A percentile compares a stretch with the other conserved stretches of the same genome.
Conservation (phyloP, 2,329 filamentous ascomycete species). For the Cladosporium sp. region DNA sequence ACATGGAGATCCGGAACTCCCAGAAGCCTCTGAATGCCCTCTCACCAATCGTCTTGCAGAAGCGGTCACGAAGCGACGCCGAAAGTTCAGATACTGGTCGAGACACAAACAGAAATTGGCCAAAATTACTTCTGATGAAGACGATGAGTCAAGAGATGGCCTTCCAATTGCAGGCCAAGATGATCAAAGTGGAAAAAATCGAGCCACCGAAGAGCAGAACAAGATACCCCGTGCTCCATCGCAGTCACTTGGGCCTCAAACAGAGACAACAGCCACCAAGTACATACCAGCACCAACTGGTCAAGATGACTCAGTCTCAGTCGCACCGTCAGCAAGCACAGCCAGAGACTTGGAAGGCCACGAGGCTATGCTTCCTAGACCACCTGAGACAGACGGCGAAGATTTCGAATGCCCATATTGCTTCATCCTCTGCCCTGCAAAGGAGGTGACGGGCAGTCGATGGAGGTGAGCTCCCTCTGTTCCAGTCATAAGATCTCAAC, state of each 20-base stretch:
- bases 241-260: too few species aligned
- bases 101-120: not conserved
- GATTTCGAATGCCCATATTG: slow-evolving; percentile 1
- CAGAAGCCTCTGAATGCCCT: too few species aligned
- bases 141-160: too few species aligned
- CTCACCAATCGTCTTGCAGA: not conserved
- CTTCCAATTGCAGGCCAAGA: too few species aligned
- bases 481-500: not conserved
- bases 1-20: too few species aligned
- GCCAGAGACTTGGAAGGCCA: not conserved
- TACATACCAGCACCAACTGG: too few species aligned
- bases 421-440: not conserved
- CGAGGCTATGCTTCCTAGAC: not conserved
- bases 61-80: not conserved
- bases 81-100: slow-evolving; percentile 5
- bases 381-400: not conserved
- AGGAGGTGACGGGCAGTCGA: not conserved
- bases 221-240: too few species aligned
- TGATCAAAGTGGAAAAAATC: too few species aligned
- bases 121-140: not conserved
- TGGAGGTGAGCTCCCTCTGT: not conserved
- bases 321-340: not conserved
- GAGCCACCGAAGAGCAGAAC: too few species aligned
- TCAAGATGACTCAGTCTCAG: too few species aligned
- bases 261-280: too few species aligned